These are phyloP conservation scores for Fusarium sulawesiense DNA, from an alignment of 2,329 filamentous ascomycete species.

Conservation along the genomic window DNA sequence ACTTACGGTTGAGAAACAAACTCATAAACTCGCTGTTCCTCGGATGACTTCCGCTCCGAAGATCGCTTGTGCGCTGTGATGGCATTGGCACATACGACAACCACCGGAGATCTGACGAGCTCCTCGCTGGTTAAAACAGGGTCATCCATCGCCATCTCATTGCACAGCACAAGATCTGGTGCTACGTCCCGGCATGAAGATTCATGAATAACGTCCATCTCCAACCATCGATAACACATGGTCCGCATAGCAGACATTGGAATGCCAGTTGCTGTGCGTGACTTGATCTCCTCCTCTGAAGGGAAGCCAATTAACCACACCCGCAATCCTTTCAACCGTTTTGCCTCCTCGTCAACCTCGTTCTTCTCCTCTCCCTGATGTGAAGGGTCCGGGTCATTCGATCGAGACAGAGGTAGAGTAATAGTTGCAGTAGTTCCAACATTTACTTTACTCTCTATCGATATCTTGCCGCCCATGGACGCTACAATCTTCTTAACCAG, in stretches of 20 bases:
- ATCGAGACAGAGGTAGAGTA: slow-evolving; percentile 45
- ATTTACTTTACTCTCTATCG: slow-evolving; percentile 60
- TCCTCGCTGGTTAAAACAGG: slow-evolving; percentile 1
- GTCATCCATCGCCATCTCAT: slow-evolving; percentile 27
- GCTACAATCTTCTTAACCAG: slow-evolving; percentile 71
- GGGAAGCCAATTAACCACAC: slow-evolving; percentile 36
- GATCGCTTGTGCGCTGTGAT: slow-evolving; percentile 46
- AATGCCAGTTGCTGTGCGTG: slow-evolving; percentile 7
- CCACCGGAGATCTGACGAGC: slow-evolving; percentile 37
- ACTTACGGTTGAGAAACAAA: slow-evolving; percentile 55
- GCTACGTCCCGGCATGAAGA: slow-evolving; percentile 4
- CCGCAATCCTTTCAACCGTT: slow-evolving; percentile 47
- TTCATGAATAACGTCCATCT: slow-evolving; percentile 35
- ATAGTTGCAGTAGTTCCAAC: slow-evolving; percentile 53
- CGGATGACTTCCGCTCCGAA: slow-evolving; percentile 31
- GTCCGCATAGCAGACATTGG: slow-evolving; percentile 28
- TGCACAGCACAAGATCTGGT: slow-evolving; percentile 47
- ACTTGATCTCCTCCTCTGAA: slow-evolving; percentile 9
- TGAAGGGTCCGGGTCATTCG: background rate
- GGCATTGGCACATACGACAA: slow-evolving; percentile 51
- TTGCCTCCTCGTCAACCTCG: slow-evolving; percentile 46
- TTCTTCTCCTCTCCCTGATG: slow-evolving; percentile 34
- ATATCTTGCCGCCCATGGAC: slow-evolving; percentile 69
- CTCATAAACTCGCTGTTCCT: slow-evolving; percentile 48
- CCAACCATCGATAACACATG: slow-evolving; percentile 38